Evolutionary conservation across 768 basidiomycete genomes (phyloP).

Genomic region (Vararia minispora): DNA sequence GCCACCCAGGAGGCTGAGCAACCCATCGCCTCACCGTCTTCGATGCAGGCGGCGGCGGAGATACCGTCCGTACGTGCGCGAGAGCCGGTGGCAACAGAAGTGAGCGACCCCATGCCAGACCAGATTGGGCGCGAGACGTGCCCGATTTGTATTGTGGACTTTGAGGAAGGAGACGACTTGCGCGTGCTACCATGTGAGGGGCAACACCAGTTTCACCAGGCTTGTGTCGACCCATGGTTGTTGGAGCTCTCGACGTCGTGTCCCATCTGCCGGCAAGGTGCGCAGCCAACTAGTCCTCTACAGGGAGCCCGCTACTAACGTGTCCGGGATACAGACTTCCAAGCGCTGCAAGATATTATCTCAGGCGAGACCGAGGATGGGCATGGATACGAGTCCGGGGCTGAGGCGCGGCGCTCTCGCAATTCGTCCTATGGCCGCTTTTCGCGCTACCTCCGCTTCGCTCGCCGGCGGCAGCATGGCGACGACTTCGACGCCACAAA

Average conservation of each 20-base stretch:
- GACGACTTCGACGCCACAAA: conserved; percentile 18
- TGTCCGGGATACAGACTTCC: conserved; percentile 21
- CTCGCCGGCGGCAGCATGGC: conserved; percentile 17
- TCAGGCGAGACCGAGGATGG: conserved; percentile 11
- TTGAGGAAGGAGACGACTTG: conserved; percentile 88
- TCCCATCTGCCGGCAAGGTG: conserved; percentile 87
- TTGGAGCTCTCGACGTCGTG: conserved; percentile 84
- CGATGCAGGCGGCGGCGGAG: conserved; percentile 1
- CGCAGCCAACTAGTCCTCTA: conserved; percentile 6
- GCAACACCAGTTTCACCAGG: conserved; percentile 81
- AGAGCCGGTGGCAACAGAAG: conserved; percentile 12
- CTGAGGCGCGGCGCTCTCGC: conserved; percentile 13
- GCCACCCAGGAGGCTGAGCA: no score
- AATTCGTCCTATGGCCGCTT: conserved; percentile 19
- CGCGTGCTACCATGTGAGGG: conserved; percentile 87
- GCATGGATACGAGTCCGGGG: conserved; percentile 9
- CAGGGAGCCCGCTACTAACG: not conserved
- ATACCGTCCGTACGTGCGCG: no score
- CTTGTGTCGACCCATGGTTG: conserved; percentile 90
- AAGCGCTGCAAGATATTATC: conserved; percentile 24
- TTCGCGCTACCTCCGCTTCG: conserved; percentile 23
- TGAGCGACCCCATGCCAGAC: conserved; percentile 41
- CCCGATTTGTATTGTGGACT: conserved; percentile 92
- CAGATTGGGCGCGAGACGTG: conserved; percentile 78
- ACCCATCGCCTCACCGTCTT: no score